Percentiles rank a stretch among this genome's conserved stretches.
Evolutionary conservation across 2,329 filamentous ascomycete genomes (phyloP).

Genomic region (Myriosclerotinia curreyana): DNA sequence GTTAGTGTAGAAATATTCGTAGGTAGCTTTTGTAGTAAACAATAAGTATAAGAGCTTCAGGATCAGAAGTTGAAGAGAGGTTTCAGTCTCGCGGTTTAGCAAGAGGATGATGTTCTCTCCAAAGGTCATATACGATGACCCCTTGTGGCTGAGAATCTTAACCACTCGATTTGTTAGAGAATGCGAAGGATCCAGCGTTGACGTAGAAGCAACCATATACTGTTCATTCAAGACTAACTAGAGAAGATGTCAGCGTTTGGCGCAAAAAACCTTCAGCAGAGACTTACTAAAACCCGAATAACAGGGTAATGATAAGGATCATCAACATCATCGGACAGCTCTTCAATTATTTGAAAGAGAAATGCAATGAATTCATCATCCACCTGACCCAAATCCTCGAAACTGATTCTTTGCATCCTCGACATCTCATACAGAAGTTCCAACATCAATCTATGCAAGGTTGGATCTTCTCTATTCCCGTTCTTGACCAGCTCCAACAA

Average conservation of each 20-base stretch:
- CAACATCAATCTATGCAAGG: constrained; percentile 75
- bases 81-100: constrained; percentile 91
- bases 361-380: constrained; percentile 79
- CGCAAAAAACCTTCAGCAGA: not conserved
- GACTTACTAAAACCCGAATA: constrained; percentile 80
- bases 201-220: constrained; percentile 78
- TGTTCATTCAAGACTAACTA: constrained; percentile 96
- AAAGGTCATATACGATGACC: constrained; percentile 84
- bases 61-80: constrained; percentile 91
- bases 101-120: constrained; percentile 96
- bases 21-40: constrained; percentile 86
- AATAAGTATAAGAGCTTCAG: constrained; percentile 92
- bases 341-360: constrained; percentile 84
- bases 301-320: constrained; percentile 96
- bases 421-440: constrained; percentile 97
- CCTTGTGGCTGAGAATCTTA: constrained; percentile 80
- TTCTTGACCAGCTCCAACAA: constrained; percentile 75
- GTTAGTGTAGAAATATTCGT: constrained; percentile 99
- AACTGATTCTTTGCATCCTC: constrained; percentile 76
- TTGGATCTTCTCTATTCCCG: constrained; percentile 61
- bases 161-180: constrained; percentile 88
- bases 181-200: constrained; percentile 36
- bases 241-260: constrained; percentile 29
- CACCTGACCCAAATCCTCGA: constrained; percentile 72
- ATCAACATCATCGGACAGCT: constrained; percentile 77